These are phyloP conservation scores for Pichia scutulata DNA, from an alignment of 805 yeast species.

Conservation along the genomic window DNA sequence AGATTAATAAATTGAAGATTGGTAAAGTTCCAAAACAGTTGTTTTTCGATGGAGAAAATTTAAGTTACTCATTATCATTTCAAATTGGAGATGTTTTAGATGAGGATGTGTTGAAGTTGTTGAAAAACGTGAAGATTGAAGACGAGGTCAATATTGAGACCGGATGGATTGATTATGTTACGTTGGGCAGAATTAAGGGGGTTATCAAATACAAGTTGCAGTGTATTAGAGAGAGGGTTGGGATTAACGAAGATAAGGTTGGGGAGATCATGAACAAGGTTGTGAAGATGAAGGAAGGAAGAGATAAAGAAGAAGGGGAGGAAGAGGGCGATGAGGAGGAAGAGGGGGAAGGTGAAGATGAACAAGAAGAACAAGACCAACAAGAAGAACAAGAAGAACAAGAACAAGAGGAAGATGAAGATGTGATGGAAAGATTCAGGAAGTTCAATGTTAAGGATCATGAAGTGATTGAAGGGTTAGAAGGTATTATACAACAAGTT, in stretches of 20 bases:
- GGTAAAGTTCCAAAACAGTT: constrained; percentile 38
- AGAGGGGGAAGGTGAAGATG: constrained; percentile 8
- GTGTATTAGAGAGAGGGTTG: constrained; percentile 45
- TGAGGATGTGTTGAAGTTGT: constrained; percentile 42
- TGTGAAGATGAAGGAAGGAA: constrained; percentile 21
- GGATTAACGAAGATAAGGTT: constrained; percentile 35
- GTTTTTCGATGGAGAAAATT: constrained; percentile 60
- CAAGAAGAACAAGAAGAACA: constrained; percentile 31
- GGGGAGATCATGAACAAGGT: constrained; percentile 34
- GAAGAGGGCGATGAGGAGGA: constrained; percentile 16
- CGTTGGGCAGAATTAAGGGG: constrained; percentile 56
- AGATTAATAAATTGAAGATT: constrained; percentile 15
- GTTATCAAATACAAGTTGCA: constrained; percentile 67
- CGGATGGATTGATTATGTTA: constrained; percentile 73
- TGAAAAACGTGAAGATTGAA: constrained; percentile 33
- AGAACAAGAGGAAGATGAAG: constrained; percentile 22
- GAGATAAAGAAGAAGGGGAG: constrained; percentile 24
- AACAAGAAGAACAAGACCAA: constrained; percentile 28
- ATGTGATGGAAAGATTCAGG: constrained; percentile 31
- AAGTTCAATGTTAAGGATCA: constrained; percentile 31
- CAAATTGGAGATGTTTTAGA: constrained; percentile 77
- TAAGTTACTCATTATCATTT: constrained; percentile 64
- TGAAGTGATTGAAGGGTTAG: constrained; percentile 19
- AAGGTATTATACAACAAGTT: constrained; percentile 20
- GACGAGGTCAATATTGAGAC: constrained; percentile 48